Evolutionary conservation across 2,329 filamentous ascomycete genomes (phyloP), one percentile per base, ranked within the genome.

Genomic region (Cercospora sp.): DNA sequence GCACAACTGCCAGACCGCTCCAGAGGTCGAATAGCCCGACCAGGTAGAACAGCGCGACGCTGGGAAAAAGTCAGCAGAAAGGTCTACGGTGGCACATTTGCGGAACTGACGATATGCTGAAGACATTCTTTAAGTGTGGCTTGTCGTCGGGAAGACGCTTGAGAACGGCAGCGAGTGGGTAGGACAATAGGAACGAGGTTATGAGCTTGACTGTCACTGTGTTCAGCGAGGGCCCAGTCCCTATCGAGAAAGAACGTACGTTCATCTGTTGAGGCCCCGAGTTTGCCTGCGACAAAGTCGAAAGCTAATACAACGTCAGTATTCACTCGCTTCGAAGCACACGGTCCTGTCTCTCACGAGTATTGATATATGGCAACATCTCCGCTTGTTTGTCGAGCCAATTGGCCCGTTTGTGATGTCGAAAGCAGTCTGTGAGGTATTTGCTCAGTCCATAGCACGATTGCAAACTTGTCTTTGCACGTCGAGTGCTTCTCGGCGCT

Each of bases 1-100:
- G 78, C 45, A 99, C 82, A 2, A 94, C 97, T 45, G 87, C 86
- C 13, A 96, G 81, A 65, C 95, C 96, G 79, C 82, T 84, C 94
- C 94, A 98, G 59, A 99, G 86, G 77, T 97, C 91, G 80, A 97
- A 99, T 3, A 99, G 86, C 31, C 95, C 95, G 65, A 99, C 86
- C 7, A 99, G 86, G 79, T 97, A 98, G 83, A 99, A 98, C 26
- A 95, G 78, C 3, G 91, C 91, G 16, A 93, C 88, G 30, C 90
- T 93, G 63, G 63, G 6, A 30, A 45, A 30, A 20, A 10, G 53
- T 73, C 18, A 73, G 67, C 45, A 12, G 16, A 23, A 2, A 18
- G 42, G 3, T 30, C 23, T 12, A 10, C 30, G 13, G 20, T 57
- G 64, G 58, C 55, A 16, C 61, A 42, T 10, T 9, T 33, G 6